Percentiles rank a stretch among this genome's conserved stretches.
Conservation (phyloP, 2,329 filamentous ascomycete species). For the Aspergillus pseudoviridinutans region DNA sequence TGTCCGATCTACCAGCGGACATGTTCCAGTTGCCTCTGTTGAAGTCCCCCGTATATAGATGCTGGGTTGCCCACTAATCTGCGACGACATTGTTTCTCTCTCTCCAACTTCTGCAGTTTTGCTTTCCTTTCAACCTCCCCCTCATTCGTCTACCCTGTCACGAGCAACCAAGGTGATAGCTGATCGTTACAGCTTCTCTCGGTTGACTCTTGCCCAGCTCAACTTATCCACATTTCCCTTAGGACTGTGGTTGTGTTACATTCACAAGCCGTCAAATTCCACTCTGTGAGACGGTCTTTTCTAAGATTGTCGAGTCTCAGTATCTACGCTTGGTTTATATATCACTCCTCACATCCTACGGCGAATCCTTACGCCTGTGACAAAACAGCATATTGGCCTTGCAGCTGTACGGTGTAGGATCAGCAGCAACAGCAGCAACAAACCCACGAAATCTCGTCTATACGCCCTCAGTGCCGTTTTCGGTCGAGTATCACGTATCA, state of each 20-base stretch:
- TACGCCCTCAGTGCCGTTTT: background rate
- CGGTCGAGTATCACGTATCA: background rate
- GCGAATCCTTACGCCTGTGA: conserved; percentile 5
- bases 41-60: background rate
- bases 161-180: background rate
- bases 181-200: background rate
- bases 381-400: conserved; percentile 4
- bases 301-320: background rate
- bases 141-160: background rate
- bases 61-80: background rate
- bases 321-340: conserved; percentile 7
- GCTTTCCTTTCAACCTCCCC: background rate
- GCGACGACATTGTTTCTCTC: background rate
- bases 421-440: background rate
- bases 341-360: conserved; percentile 11
- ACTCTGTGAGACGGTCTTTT: background rate
- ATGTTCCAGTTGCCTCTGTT: background rate
- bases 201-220: background rate
- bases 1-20: background rate
- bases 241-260: background rate
- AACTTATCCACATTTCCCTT: background rate
- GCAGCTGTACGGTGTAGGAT: conserved; percentile 10
- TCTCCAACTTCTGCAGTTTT: conserved; percentile 4
- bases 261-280: background rate
- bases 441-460: background rate